A percentile compares a stretch with the other conserved stretches of the same genome.
Conservation (phyloP, 2,329 filamentous ascomycete genomes). For the Penicillium occitanis region DNA sequence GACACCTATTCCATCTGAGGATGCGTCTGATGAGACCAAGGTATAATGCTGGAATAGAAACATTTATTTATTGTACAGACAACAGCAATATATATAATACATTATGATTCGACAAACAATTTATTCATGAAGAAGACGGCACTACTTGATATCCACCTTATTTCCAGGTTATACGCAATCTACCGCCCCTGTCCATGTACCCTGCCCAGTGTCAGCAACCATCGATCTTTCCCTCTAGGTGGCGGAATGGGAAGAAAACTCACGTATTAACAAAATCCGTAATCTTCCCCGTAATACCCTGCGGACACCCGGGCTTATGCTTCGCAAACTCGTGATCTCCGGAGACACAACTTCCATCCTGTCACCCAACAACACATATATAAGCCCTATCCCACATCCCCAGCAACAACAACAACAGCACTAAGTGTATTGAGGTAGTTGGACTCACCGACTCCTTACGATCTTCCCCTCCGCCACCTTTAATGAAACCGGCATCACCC, state of each 20-base stretch:
- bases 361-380: neutral
- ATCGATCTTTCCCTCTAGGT: neutral
- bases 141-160: too few relatives aligned
- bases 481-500: conserved; percentile 18
- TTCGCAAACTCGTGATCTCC: conserved; percentile 20
- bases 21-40: neutral
- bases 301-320: conserved; percentile 21
- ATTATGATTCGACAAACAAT: neutral
- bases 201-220: neutral
- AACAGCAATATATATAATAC: neutral
- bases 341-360: conserved; percentile 15
- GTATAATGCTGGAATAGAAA: neutral
- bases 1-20: neutral
- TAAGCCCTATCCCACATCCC: neutral
- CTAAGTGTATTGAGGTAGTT: too few relatives aligned
- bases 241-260: neutral
- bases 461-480: conserved; percentile 19
- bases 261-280: conserved; percentile 14
- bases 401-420: too few relatives aligned
- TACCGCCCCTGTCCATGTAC: conserved; percentile 17
- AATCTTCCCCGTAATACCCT: conserved; percentile 8
- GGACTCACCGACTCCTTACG: conserved; percentile 5
- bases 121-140: neutral
- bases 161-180: neutral
- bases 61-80: neutral